Conservation (phyloP, 2,329 filamentous ascomycete genomes). For the Corniculantispora saksenae region DNA sequence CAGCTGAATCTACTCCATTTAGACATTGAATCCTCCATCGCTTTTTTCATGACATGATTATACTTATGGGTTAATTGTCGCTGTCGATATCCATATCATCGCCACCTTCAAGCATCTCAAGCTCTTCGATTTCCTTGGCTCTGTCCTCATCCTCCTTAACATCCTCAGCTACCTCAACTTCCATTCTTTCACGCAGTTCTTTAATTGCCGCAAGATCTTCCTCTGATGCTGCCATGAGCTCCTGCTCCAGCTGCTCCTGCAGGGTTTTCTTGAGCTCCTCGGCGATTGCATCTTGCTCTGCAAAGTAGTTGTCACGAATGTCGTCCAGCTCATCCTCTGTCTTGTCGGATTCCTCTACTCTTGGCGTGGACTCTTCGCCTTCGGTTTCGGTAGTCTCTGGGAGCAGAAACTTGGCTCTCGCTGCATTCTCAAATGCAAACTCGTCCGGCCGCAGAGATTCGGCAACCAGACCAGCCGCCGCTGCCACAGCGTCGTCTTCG, state of each 20-base stretch:
- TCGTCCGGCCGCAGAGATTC: background rate
- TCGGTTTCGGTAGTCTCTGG: background rate
- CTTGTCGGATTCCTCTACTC: background rate
- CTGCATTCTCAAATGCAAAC: background rate
- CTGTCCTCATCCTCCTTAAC: background rate
- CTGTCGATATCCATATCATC: background rate
- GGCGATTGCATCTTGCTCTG: background rate
- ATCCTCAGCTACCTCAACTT: background rate
- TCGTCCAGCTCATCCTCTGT: background rate
- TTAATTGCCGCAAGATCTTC: background rate
- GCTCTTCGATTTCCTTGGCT: slow-evolving; percentile 1
- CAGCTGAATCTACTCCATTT: no score
- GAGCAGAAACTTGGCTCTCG: background rate
- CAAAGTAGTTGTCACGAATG: background rate
- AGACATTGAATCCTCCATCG: no score
- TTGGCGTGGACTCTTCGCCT: background rate
- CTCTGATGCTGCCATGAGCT: background rate
- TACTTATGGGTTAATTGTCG: background rate
- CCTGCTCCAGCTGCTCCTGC: slow-evolving; percentile 3
- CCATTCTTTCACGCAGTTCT: background rate
- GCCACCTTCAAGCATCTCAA: background rate
- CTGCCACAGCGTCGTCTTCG: background rate
- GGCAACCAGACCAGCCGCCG: background rate
- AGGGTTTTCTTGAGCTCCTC: background rate
- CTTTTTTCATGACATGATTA: no score